Conservation (phyloP, 768 basidiomycete genomes). For the Podaxis sp. region DNA sequence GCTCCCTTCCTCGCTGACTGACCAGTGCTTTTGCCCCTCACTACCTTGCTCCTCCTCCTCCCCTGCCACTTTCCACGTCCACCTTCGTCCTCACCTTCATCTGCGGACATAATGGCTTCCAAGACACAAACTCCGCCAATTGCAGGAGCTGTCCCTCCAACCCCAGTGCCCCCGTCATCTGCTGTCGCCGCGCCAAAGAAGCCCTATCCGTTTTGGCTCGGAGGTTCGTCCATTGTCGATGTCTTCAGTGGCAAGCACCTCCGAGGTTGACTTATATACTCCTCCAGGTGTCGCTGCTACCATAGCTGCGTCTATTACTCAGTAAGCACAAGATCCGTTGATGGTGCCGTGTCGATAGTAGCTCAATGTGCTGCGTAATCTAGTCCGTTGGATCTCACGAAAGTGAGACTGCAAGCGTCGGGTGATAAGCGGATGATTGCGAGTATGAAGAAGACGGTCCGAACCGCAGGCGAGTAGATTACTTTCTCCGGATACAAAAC, state of each 20-base stretch:
- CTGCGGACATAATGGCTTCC: neutral
- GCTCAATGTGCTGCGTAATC: neutral
- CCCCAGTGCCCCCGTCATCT: constrained; percentile 1
- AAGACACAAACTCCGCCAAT: constrained; percentile 1
- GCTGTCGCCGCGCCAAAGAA: constrained; percentile 32
- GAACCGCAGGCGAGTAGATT: constrained; percentile 60
- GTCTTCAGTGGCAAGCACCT: neutral
- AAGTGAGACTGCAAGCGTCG: constrained; percentile 88
- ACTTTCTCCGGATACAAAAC: constrained; percentile 32
- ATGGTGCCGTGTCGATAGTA: neutral
- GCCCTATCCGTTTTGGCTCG: constrained; percentile 86
- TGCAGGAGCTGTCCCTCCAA: neutral
- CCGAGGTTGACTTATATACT: neutral
- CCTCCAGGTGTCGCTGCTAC: constrained; percentile 72
- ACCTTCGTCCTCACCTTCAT: no score
- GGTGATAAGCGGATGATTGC: constrained; percentile 91
- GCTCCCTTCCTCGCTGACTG: neutral
- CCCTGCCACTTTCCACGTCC: neutral
- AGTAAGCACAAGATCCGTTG: constrained; percentile 44
- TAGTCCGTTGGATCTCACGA: constrained; percentile 85
- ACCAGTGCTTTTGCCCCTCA: neutral
- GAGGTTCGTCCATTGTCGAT: constrained; percentile 46
- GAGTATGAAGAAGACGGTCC: constrained; percentile 79
- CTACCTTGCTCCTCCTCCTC: neutral
- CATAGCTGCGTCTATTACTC: constrained; percentile 86